Percentiles rank a stretch among this genome's conserved stretches.
Evolutionary conservation across 768 basidiomycete species (phyloP).

Genomic region (Multifurca ochricompacta): DNA sequence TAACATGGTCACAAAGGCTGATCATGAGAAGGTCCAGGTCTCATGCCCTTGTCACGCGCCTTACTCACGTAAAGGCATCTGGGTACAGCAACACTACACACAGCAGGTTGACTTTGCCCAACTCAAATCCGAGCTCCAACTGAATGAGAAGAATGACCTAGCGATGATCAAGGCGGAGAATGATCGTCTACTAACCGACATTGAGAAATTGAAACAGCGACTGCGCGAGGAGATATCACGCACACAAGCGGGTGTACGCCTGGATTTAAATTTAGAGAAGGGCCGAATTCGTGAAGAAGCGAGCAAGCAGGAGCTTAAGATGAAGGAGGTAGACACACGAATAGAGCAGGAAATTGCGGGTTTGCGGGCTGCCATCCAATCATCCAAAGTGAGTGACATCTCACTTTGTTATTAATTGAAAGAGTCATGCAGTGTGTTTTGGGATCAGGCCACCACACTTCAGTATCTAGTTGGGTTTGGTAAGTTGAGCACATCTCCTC

Average conservation of each 20-base stretch:
- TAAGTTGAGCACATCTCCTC: constrained; percentile 30
- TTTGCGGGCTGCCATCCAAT: constrained; percentile 74
- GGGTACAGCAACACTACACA: constrained; percentile 72
- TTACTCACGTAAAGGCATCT: not conserved
- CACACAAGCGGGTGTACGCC: constrained; percentile 86
- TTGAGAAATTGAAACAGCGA: constrained; percentile 92
- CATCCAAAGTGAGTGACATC: constrained; percentile 58
- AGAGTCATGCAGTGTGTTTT: not conserved
- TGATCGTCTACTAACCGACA: constrained; percentile 83
- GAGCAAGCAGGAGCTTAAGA: constrained; percentile 86
- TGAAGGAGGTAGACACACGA: constrained; percentile 94
- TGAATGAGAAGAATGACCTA: constrained; percentile 95
- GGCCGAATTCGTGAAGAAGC: constrained; percentile 92
- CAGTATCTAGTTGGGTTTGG: constrained; percentile 86
- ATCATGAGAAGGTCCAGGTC: constrained; percentile 80
- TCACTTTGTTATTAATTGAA: not conserved
- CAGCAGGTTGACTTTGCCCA: constrained; percentile 97
- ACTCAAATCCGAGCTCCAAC: constrained; percentile 90
- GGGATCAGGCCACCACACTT: constrained; percentile 65
- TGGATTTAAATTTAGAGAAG: constrained; percentile 96
- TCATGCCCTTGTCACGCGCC: not conserved
- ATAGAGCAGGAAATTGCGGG: constrained; percentile 95
- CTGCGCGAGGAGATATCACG: constrained; percentile 85
- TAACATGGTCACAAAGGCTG: constrained; percentile 92
- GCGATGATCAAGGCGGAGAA: constrained; percentile 94